Conservation (phyloP, 2,329 filamentous ascomycete genomes). For the Penicillium aurantiogriseum region DNA sequence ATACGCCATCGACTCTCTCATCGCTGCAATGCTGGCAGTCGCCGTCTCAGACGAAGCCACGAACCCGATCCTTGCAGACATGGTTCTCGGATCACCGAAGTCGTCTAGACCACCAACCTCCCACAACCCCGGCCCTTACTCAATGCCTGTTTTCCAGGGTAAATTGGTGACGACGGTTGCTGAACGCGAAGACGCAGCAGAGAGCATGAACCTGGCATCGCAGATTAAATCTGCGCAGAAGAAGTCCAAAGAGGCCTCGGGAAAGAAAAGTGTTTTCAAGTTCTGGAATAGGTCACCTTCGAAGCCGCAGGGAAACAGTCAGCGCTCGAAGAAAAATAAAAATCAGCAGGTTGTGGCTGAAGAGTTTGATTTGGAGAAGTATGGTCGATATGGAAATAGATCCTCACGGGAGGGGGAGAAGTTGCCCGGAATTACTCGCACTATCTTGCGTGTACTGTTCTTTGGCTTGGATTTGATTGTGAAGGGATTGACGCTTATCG, state of each 20-base stretch:
- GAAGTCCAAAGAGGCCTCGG: slow-evolving; percentile 9
- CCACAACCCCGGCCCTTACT: slow-evolving; percentile 8
- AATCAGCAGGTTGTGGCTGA: slow-evolving; percentile 38
- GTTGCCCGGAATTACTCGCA: slow-evolving; percentile 38
- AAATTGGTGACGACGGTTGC: slow-evolving; percentile 40
- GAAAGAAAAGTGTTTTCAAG: slow-evolving; percentile 17
- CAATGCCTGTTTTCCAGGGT: slow-evolving; percentile 24
- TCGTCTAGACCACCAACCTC: slow-evolving; percentile 11
- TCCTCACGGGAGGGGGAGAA: slow-evolving; percentile 41
- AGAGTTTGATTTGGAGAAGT: slow-evolving; percentile 48
- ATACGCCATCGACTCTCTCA: slow-evolving; percentile 49
- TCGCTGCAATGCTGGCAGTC: slow-evolving; percentile 47
- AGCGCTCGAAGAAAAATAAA: slow-evolving; percentile 22
- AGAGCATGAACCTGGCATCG: slow-evolving; percentile 38
- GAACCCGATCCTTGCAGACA: slow-evolving; percentile 39
- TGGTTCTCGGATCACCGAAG: slow-evolving; percentile 29
- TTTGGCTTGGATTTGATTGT: slow-evolving; percentile 41
- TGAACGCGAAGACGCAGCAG: slow-evolving; percentile 43
- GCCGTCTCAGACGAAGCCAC: slow-evolving; percentile 45
- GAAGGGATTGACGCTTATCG: slow-evolving; percentile 36
- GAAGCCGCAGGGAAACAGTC: not conserved
- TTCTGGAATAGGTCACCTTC: slow-evolving; percentile 17
- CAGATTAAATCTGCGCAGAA: slow-evolving; percentile 31
- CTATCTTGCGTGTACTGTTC: slow-evolving; percentile 38
- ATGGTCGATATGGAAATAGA: slow-evolving; percentile 41